Percentiles rank a stretch among this genome's conserved stretches.
phyloP scores from a whole-genome alignment of 2,329 filamentous ascomycete genomes.

The Pseudogymnoascus sp. region DNA sequence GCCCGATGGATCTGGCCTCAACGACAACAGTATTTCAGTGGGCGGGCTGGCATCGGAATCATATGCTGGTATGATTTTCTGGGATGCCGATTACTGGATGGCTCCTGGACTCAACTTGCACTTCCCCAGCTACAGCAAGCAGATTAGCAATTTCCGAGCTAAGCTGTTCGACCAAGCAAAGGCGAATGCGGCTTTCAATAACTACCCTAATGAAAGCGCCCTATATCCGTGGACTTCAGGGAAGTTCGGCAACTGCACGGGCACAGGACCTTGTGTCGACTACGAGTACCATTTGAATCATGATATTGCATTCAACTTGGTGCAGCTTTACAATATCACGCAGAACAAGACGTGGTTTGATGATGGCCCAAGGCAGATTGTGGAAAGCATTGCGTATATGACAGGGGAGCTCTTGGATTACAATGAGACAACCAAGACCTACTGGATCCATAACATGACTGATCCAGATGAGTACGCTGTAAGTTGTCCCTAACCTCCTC shows the following conservation, averaged over 20 bases:
- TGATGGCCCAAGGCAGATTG: slow-evolving; percentile 53
- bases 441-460: slow-evolving; percentile 56
- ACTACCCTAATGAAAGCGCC: slow-evolving; percentile 51
- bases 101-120: slow-evolving; percentile 56
- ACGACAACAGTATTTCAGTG: slow-evolving; percentile 60
- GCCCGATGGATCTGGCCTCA: slow-evolving; percentile 47
- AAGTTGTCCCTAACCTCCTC: slow-evolving; percentile 23
- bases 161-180: slow-evolving; percentile 53
- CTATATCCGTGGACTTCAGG: slow-evolving; percentile 65
- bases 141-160: slow-evolving; percentile 59
- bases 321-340: slow-evolving; percentile 30
- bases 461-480: slow-evolving; percentile 51
- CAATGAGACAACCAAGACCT: slow-evolving; percentile 49
- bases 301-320: slow-evolving; percentile 53
- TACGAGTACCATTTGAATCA: slow-evolving; percentile 69
- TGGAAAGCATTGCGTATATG: slow-evolving; percentile 56
- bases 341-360: slow-evolving; percentile 32
- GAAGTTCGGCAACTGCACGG: slow-evolving; percentile 61
- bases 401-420: slow-evolving; percentile 54
- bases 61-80: slow-evolving; percentile 52
- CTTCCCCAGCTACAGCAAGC: slow-evolving; percentile 55
- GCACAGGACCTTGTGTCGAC: slow-evolving; percentile 58
- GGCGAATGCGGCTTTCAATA: slow-evolving; percentile 55
- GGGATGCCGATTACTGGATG: slow-evolving; percentile 37
- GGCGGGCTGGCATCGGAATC: slow-evolving; percentile 61